These are phyloP conservation scores for Penicillium hesseltinei DNA, from an alignment of 2,329 filamentous ascomycete genomes.

Conservation along the genomic window DNA sequence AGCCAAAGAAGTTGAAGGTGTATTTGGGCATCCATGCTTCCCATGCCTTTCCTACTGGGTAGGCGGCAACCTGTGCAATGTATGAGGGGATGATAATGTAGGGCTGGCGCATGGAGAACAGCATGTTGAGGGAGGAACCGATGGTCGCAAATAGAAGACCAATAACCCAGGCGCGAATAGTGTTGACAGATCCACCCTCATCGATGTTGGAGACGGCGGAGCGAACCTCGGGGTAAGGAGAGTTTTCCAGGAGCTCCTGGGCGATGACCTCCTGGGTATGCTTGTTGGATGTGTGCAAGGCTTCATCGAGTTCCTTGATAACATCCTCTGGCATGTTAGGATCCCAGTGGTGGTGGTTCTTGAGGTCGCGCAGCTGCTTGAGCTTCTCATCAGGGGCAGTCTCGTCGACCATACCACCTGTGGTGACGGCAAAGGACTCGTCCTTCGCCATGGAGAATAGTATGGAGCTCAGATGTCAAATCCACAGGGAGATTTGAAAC, in stretches of 20 bases:
- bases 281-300: slow-evolving; percentile 54
- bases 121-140: slow-evolving; percentile 61
- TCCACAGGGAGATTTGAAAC: neutral
- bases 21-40: slow-evolving; percentile 38
- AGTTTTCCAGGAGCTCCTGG: slow-evolving; percentile 63
- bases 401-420: slow-evolving; percentile 20
- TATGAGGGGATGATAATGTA: slow-evolving; percentile 61
- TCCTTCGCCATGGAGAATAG: slow-evolving; percentile 18
- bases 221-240: slow-evolving; percentile 66
- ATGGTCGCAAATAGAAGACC: slow-evolving; percentile 61
- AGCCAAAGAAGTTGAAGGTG: slow-evolving; percentile 39
- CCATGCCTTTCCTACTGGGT: slow-evolving; percentile 50
- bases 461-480: neutral
- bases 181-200: slow-evolving; percentile 63
- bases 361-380: slow-evolving; percentile 54
- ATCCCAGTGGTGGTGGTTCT: slow-evolving; percentile 62
- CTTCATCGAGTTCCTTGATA: slow-evolving; percentile 59
- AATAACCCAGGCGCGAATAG: slow-evolving; percentile 63
- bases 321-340: slow-evolving; percentile 65
- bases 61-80: slow-evolving; percentile 62
- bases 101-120: slow-evolving; percentile 58
- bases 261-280: slow-evolving; percentile 59
- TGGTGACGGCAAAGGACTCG: slow-evolving; percentile 24
- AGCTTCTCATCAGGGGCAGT: slow-evolving; percentile 25
- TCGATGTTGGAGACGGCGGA: slow-evolving; percentile 65